Conservation (phyloP, 2,329 filamentous ascomycete species). For the Cordyceps tenuipes region DNA sequence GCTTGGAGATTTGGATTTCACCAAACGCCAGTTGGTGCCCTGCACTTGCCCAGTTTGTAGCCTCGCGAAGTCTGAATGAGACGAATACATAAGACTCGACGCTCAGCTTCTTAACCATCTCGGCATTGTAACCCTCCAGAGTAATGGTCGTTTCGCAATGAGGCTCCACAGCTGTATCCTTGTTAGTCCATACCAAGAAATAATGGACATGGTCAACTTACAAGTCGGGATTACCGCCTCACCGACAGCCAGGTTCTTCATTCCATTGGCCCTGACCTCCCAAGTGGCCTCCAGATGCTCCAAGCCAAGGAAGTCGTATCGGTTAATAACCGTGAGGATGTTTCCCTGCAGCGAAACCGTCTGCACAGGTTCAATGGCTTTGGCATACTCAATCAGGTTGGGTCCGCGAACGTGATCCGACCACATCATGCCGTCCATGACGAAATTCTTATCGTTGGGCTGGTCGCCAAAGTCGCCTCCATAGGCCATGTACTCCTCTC, state of each 20-base stretch:
- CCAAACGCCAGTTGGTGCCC: conserved; percentile 45
- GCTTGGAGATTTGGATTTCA: conserved; percentile 33
- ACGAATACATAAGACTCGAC: conserved; percentile 41
- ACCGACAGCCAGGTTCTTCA: conserved; percentile 24
- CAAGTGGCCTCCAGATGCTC: conserved; percentile 41
- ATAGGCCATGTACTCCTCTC: conserved; percentile 45
- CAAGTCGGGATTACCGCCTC: conserved; percentile 33
- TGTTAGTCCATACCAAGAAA: conserved; percentile 11
- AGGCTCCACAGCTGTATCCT: conserved; percentile 32
- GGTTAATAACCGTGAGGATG: conserved; percentile 40
- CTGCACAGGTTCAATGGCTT: conserved; percentile 51
- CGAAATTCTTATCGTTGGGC: conserved; percentile 52
- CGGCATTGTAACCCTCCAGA: conserved; percentile 24
- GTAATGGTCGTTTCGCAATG: conserved; percentile 24
- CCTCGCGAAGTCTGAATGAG: conserved; percentile 33
- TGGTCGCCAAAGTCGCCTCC: conserved; percentile 55
- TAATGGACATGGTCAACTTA: conserved; percentile 16
- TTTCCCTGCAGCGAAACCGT: conserved; percentile 35
- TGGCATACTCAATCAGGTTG: conserved; percentile 46
- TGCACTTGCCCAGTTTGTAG: conserved; percentile 42
- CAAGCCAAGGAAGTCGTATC: conserved; percentile 45
- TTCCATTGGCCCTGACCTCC: conserved; percentile 32
- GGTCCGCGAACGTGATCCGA: conserved; percentile 43
- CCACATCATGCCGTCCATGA: conserved; percentile 43
- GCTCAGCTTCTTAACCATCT: conserved; percentile 16